phyloP scores from a whole-genome alignment of 768 basidiomycete genomes.

The Lepiota venenata region DNA sequence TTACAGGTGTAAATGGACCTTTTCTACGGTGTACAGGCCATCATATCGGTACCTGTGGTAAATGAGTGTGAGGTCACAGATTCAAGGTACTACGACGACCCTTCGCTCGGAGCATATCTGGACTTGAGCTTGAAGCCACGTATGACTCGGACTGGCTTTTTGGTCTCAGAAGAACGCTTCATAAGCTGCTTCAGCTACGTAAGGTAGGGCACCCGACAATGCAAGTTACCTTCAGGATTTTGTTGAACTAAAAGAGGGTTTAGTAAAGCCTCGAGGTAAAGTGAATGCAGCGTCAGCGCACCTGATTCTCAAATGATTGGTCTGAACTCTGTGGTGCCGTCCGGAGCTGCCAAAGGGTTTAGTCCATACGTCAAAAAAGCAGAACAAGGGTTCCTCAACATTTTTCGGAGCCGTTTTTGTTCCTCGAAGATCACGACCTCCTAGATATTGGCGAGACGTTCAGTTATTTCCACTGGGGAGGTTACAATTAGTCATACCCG shows the following conservation, averaged over 20 bases:
- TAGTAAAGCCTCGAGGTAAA: neutral
- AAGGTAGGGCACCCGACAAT: neutral
- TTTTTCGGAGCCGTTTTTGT: conserved; percentile 84
- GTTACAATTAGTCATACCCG: conserved; percentile 39
- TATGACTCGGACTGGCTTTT: conserved; percentile 82
- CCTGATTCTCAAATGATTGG: conserved; percentile 72
- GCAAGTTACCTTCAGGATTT: conserved; percentile 54
- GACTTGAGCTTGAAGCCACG: conserved; percentile 79
- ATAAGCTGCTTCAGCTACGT: neutral
- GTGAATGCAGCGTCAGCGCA: conserved; percentile 18
- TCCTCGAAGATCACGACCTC: conserved; percentile 85
- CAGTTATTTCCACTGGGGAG: neutral
- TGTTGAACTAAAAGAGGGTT: conserved; percentile 48
- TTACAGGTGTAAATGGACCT: conserved; percentile 35
- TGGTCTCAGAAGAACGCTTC: conserved; percentile 74
- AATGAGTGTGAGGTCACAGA: neutral
- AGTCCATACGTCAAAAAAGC: neutral
- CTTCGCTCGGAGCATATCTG: conserved; percentile 74
- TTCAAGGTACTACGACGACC: conserved; percentile 36
- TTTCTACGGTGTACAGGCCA: conserved; percentile 79
- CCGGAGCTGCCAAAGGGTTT: conserved; percentile 55
- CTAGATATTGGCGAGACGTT: conserved; percentile 28
- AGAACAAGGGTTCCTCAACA: conserved; percentile 35
- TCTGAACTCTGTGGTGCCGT: conserved; percentile 86
- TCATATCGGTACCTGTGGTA: conserved; percentile 79